Percentiles rank a stretch among this genome's conserved stretches.
phyloP scores from a whole-genome alignment of 1,284 basidiomycete species.

The Leccinum ponderosum region DNA sequence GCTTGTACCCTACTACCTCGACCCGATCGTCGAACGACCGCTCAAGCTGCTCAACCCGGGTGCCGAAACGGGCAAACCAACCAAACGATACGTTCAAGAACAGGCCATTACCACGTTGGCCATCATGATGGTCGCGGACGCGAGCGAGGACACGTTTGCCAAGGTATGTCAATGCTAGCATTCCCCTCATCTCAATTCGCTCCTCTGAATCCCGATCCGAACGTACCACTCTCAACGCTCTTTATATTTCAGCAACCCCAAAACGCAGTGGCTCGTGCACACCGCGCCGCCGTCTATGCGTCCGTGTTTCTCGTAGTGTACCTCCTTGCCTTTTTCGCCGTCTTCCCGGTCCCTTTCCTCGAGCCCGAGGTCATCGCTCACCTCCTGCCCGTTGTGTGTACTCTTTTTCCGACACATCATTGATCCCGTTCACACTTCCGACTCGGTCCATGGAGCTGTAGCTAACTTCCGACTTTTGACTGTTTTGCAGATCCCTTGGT shows the following conservation, averaged over 20 bases:
- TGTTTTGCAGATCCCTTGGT: slow-evolving; percentile 70
- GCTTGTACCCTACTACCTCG: too few relatives aligned
- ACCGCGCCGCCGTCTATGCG: slow-evolving; percentile 17
- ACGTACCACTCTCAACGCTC: neutral
- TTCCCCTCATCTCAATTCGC: too few relatives aligned
- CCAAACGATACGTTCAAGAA: too few relatives aligned
- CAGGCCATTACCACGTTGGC: too few relatives aligned
- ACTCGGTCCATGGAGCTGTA: neutral
- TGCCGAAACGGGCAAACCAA: too few relatives aligned
- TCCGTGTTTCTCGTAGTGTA: slow-evolving; percentile 16
- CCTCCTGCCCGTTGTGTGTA: slow-evolving; percentile 52
- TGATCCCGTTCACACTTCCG: neutral
- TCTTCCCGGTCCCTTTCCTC: slow-evolving; percentile 60
- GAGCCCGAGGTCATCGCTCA: slow-evolving; percentile 43
- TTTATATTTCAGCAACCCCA: neutral
- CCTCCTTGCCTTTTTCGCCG: slow-evolving; percentile 39
- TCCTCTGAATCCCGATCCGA: too few relatives aligned
- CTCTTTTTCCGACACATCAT: neutral
- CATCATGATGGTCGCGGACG: too few relatives aligned
- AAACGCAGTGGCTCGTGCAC: slow-evolving; percentile 23
- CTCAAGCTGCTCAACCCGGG: too few relatives aligned
- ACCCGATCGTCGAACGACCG: too few relatives aligned
- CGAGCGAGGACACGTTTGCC: too few relatives aligned
- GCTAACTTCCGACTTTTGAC: neutral
- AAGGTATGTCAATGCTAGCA: too few relatives aligned